These are phyloP conservation scores for Fragaria ananassa DNA, from an alignment of 306 rosid genomes.

Conservation along the genomic window DNA sequence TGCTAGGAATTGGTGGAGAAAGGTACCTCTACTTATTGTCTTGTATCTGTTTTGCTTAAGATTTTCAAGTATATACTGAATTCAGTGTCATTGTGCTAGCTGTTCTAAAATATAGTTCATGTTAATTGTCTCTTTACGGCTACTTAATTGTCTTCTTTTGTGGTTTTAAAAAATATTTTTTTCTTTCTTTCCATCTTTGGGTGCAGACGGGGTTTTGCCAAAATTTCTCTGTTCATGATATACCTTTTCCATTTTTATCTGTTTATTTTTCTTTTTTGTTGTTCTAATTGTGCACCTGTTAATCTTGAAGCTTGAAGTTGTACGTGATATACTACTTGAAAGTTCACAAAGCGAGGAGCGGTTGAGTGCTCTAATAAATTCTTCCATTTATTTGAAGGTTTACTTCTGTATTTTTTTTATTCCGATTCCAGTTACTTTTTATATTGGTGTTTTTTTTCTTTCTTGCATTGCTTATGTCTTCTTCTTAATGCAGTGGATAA, in stretches of 20 bases:
- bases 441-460: conserved; percentile 2
- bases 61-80: neutral
- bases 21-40: conserved; percentile 43
- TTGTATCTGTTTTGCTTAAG: neutral
- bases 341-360: conserved; percentile 48
- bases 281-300: conserved; percentile 6
- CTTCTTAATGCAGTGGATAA: conserved; percentile 83
- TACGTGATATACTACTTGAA: conserved; percentile 55
- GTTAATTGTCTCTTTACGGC: neutral
- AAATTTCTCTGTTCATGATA: neutral
- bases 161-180: neutral
- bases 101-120: neutral
- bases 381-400: conserved; percentile 94
- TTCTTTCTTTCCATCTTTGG: neutral
- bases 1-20: conserved; percentile 92
- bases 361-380: conserved; percentile 74
- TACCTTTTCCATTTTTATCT: neutral
- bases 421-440: conserved; percentile 4
- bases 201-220: neutral
- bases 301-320: conserved; percentile 77
- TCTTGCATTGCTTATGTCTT: conserved; percentile 27
- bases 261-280: conserved; percentile 1
- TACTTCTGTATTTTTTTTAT: neutral
- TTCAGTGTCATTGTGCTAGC: neutral
- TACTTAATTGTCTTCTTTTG: neutral